Conservation (phyloP, 2,329 filamentous ascomycete species). For the Endoconidiophora polonica region DNA sequence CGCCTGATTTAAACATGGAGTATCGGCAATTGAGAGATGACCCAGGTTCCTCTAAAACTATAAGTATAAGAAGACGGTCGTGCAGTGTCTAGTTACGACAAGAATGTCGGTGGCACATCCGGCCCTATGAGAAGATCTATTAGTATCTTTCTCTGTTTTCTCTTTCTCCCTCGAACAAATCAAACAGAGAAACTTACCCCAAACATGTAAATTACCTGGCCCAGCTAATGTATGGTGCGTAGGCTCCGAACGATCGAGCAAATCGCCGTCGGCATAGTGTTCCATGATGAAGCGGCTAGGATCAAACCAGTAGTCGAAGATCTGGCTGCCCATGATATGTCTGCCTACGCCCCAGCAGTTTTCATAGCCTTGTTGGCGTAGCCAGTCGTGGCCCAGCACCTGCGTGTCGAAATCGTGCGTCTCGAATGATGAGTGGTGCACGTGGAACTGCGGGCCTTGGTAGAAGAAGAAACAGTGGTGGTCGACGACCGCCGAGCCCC, state of each 20-base stretch:
- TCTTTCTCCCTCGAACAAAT: neutral
- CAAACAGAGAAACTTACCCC: conserved; percentile 20
- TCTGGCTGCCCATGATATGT: conserved; percentile 52
- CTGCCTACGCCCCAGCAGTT: conserved; percentile 56
- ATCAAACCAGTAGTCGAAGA: conserved; percentile 40
- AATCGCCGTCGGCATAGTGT: conserved; percentile 55
- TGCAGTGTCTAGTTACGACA: too few species aligned
- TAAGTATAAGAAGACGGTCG: too few species aligned
- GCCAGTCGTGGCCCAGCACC: conserved; percentile 52
- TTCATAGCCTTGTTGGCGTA: conserved; percentile 43
- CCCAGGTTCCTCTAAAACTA: too few species aligned
- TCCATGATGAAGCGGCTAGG: conserved; percentile 46
- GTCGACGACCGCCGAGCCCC: conserved; percentile 29
- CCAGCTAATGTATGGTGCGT: conserved; percentile 25
- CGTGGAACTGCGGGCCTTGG: conserved; percentile 30
- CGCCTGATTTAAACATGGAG: too few species aligned
- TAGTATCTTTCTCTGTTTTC: too few species aligned
- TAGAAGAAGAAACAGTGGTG: conserved; percentile 37
- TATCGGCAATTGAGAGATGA: too few species aligned
- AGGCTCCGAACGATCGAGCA: conserved; percentile 38
- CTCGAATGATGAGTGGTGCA: conserved; percentile 55
- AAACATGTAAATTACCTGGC: conserved; percentile 28
- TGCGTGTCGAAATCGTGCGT: conserved; percentile 58
- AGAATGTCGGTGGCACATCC: too few species aligned
- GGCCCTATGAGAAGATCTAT: too few species aligned